These are phyloP conservation scores for Cytospora piceae DNA, from an alignment of 2,329 filamentous ascomycete genomes.

Conservation along the genomic window DNA sequence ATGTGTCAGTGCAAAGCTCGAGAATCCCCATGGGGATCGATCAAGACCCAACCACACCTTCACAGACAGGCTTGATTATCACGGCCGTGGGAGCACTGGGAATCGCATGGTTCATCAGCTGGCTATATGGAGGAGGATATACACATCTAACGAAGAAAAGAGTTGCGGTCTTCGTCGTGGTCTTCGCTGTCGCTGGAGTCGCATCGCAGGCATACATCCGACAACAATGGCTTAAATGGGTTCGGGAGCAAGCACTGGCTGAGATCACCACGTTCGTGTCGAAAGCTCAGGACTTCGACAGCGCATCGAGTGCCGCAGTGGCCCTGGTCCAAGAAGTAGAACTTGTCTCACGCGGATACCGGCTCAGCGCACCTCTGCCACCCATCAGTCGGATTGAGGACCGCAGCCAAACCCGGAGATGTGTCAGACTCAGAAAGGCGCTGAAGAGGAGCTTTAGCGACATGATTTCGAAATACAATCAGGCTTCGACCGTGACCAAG, in stretches of 20 bases:
- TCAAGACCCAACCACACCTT: constrained; percentile 38
- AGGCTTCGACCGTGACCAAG: constrained; percentile 70
- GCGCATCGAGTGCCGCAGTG: constrained; percentile 73
- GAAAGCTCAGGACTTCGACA: constrained; percentile 80
- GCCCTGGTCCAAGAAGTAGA: constrained; percentile 94
- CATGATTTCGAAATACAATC: constrained; percentile 72
- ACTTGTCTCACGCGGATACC: constrained; percentile 81
- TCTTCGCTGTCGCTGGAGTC: constrained; percentile 57
- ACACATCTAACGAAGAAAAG: constrained; percentile 61
- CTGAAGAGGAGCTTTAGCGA: constrained; percentile 71
- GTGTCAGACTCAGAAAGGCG: constrained; percentile 76
- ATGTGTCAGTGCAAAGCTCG: constrained; percentile 32
- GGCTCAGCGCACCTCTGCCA: constrained; percentile 75
- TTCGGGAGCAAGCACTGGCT: constrained; percentile 73
- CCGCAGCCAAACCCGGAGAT: constrained; percentile 76
- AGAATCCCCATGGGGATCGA: constrained; percentile 14
- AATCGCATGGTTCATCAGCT: constrained; percentile 74
- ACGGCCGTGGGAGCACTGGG: constrained; percentile 68
- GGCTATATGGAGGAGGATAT: constrained; percentile 60
- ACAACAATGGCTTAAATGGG: constrained; percentile 79
- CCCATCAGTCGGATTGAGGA: constrained; percentile 93
- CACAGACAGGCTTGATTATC: constrained; percentile 51
- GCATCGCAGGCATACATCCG: constrained; percentile 73
- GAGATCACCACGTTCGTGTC: constrained; percentile 71
- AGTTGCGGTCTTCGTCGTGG: constrained; percentile 49